Base-by-base conservation (phyloP, 169 alveolate genomes). In the Cryptosporidium sp. region DNA sequence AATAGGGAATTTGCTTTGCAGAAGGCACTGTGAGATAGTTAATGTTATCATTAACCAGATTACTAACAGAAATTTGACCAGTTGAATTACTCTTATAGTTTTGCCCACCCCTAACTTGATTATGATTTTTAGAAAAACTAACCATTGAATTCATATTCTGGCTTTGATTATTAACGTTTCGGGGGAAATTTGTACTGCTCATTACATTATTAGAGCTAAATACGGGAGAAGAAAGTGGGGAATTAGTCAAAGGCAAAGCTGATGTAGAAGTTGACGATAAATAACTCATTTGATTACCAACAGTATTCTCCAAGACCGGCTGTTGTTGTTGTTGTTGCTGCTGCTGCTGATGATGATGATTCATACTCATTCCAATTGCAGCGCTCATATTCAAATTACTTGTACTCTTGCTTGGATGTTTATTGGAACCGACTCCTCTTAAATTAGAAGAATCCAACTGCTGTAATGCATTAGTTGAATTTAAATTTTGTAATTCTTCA, bases 401-500 rank as follows among this genome's bases (percentile, higher is more conserved):
- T 12, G 41, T 21, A 61, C 0, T 61, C 21, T 26, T 61, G 9
- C n/a, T 61, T 12, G 41, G 16, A 29, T 0, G 3, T 4, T 61
- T 14, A 21, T 10, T n/a, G 33, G 41, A 61, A 26, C n/a, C 21
- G 6, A 61, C 23, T 6, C 21, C 45, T 61, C 41, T 12, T 61
- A 61, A 61, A 2, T 61, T 37, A 61, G 73, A 43, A 26, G 31
- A 10, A 43, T 80, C 75, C 41, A 43, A 33, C 5, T 39, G 48
- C 23, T 18, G 74, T 29, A 39, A 37, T 14, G 75, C 6, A 12
- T 80, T 61, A 23, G 61, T 12, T 18, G 69, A 58, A 39, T 59
- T 51, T 0, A 80, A 65, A 26, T 12, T 26, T 14, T 65, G 39
- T 65, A 80, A 48, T 45, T 80, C 80, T 26, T 62, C 89, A 65